Percentiles rank a stretch among this genome's conserved stretches.
These are phyloP conservation scores for Pseudocercospora musae DNA, from an alignment of 2,329 filamentous ascomycete genomes.

Conservation along the genomic window DNA sequence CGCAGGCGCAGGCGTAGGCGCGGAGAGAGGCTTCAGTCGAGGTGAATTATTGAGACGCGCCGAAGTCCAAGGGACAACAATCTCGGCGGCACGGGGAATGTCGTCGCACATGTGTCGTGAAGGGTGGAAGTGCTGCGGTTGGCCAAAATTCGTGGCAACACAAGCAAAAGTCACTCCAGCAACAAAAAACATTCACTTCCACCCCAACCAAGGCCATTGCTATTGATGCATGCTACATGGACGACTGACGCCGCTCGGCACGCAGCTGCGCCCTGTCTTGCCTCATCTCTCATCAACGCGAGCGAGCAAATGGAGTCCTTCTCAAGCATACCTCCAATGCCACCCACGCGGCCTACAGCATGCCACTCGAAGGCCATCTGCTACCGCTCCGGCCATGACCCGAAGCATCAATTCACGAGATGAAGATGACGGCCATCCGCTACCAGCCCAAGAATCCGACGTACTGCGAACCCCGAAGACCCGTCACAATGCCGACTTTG, in stretches of 20 bases:
- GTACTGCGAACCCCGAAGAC: neutral
- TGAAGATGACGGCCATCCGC: neutral
- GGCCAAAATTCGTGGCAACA: neutral
- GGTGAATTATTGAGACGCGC: no score
- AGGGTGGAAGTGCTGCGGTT: no score
- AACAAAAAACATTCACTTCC: neutral
- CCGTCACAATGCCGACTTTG: neutral
- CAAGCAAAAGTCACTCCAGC: neutral
- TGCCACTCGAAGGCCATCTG: neutral
- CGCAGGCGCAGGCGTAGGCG: no score
- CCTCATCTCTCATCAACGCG: conserved; percentile 11
- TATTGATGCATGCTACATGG: conserved; percentile 36
- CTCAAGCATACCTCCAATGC: neutral
- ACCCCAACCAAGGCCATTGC: neutral
- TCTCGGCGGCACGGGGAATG: no score
- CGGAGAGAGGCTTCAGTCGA: no score
- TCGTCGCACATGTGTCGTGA: no score
- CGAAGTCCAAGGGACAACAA: no score
- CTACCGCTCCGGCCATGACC: neutral
- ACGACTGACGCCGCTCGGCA: conserved; percentile 34
- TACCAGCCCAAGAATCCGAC: neutral
- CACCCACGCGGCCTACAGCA: neutral
- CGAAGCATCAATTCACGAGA: neutral
- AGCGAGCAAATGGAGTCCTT: neutral
- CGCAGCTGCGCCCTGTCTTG: conserved; percentile 31